These are phyloP conservation scores for Corinectria fuckeliana DNA, from an alignment of 2,329 filamentous ascomycete species.

Conservation along the genomic window DNA sequence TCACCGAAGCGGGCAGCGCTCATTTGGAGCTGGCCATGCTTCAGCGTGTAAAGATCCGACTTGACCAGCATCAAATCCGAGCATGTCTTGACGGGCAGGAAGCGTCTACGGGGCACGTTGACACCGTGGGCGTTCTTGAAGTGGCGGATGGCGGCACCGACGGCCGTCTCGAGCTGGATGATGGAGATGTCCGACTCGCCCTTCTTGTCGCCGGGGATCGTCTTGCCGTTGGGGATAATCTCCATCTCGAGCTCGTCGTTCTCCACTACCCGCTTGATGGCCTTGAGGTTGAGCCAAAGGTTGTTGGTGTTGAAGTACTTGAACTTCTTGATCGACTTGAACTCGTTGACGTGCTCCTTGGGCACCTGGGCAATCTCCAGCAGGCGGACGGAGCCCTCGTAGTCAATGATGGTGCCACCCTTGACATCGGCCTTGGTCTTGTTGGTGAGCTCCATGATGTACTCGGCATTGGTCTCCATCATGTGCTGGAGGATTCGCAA, in stretches of 20 bases:
- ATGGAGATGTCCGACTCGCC: constrained; percentile 98
- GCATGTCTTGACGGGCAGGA: constrained; percentile 99
- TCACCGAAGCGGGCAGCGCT: constrained; percentile 96
- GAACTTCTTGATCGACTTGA: constrained; percentile 99
- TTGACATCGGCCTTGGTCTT: constrained; percentile 99
- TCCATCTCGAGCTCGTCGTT: constrained; percentile 99
- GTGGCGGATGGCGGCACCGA: constrained; percentile 97
- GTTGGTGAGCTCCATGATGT: constrained; percentile 99
- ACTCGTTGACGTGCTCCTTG: constrained; percentile 99
- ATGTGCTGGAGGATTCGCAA: constrained; percentile 99
- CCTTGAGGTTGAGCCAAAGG: constrained; percentile 98
- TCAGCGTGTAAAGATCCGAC: constrained; percentile 97
- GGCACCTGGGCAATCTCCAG: constrained; percentile 99
- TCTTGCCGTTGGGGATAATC: constrained; percentile 99
- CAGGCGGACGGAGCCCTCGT: constrained; percentile 94
- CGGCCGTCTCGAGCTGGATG: constrained; percentile 97
- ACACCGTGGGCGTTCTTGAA: constrained; percentile 99
- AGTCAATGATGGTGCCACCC: constrained; percentile 99
- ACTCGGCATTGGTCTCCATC: constrained; percentile 95
- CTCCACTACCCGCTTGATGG: constrained; percentile 98
- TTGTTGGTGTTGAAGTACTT: constrained; percentile 99
- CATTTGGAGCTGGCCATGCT: constrained; percentile 98
- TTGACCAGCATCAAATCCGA: constrained; percentile 99
- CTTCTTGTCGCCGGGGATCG: constrained; percentile 98
- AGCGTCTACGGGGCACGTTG: constrained; percentile 95